Evolutionary conservation across 1,284 basidiomycete species (phyloP).

Genomic region (Ganoderma boninense): DNA sequence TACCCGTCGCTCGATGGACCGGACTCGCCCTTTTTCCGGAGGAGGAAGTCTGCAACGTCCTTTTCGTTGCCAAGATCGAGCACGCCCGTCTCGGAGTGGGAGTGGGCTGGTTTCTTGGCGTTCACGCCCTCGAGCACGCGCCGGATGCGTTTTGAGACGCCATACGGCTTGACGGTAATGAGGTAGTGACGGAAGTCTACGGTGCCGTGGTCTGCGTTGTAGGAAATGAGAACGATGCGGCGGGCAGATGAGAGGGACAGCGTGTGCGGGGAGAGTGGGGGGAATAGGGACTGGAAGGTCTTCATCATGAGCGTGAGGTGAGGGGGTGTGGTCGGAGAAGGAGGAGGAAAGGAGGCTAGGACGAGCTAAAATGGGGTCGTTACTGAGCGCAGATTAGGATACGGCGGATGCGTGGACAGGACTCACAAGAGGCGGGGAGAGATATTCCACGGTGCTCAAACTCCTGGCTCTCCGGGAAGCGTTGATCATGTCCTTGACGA

Average conservation of each 20-base stretch:
- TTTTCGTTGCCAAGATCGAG: constrained; percentile 89
- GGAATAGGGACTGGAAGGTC: constrained; percentile 90
- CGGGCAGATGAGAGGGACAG: constrained; percentile 86
- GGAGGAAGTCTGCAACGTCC: constrained; percentile 95
- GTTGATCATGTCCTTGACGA: constrained; percentile 85
- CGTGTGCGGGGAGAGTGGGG: constrained; percentile 82
- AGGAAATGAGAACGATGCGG: constrained; percentile 92
- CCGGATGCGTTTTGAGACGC: constrained; percentile 92
- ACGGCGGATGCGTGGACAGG: not conserved
- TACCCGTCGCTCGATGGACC: constrained; percentile 80
- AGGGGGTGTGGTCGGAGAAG: constrained; percentile 72
- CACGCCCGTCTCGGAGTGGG: constrained; percentile 47
- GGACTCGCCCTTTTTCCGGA: constrained; percentile 74
- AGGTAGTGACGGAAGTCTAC: constrained; percentile 96
- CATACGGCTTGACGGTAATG: constrained; percentile 95
- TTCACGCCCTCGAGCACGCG: constrained; percentile 82
- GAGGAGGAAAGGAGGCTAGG: constrained; percentile 78
- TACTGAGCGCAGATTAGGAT: not conserved
- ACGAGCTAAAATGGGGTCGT: constrained; percentile 59
- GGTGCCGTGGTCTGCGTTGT: constrained; percentile 87
- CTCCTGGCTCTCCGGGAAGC: constrained; percentile 75
- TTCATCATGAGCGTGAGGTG: constrained; percentile 83
- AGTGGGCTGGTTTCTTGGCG: constrained; percentile 45
- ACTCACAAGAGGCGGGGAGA: constrained; percentile 85
- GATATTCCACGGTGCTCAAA: constrained; percentile 82